phyloP scores from a whole-genome alignment of 495 filamentous ascomycete genomes.

The Xylaria nigripes region DNA sequence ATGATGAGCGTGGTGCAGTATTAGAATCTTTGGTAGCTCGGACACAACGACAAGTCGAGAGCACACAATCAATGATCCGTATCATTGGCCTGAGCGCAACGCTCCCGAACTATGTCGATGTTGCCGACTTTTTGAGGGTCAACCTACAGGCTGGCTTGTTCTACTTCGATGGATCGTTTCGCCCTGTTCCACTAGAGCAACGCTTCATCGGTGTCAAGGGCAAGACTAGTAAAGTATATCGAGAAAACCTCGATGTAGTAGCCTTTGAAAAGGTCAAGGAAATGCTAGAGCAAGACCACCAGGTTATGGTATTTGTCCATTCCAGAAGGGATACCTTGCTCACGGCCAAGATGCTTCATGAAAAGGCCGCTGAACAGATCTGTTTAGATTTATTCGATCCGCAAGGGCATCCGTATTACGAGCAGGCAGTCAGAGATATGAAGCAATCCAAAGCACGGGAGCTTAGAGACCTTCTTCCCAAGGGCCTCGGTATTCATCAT shows the following conservation, averaged over 20 bases:
- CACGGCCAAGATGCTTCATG: slow-evolving; percentile 75
- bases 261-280: slow-evolving; percentile 91
- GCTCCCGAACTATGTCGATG: slow-evolving; percentile 91
- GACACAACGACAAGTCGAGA: slow-evolving; percentile 93
- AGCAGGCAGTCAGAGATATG: slow-evolving; percentile 68
- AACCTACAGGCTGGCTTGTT: slow-evolving; percentile 90
- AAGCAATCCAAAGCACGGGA: slow-evolving; percentile 75
- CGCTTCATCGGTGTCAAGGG: slow-evolving; percentile 96
- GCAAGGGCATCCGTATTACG: slow-evolving; percentile 57
- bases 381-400: slow-evolving; percentile 78
- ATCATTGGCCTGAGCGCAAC: slow-evolving; percentile 94
- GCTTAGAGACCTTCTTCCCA: slow-evolving; percentile 76
- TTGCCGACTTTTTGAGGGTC: slow-evolving; percentile 92
- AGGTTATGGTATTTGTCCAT: slow-evolving; percentile 99
- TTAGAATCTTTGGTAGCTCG: slow-evolving; percentile 90
- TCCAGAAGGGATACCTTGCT: slow-evolving; percentile 87
- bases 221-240: slow-evolving; percentile 69
- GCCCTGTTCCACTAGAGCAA: slow-evolving; percentile 92
- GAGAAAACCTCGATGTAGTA: slow-evolving; percentile 78
- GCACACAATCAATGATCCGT: slow-evolving; percentile 92
- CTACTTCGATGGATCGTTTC: slow-evolving; percentile 93
- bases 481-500: slow-evolving; percentile 91
- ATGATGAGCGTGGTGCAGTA: slow-evolving; percentile 93
- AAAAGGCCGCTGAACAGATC: slow-evolving; percentile 74
- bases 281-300: slow-evolving; percentile 81